Conservation (phyloP, 768 basidiomycete species). For the Pulveroboletus sp. region DNA sequence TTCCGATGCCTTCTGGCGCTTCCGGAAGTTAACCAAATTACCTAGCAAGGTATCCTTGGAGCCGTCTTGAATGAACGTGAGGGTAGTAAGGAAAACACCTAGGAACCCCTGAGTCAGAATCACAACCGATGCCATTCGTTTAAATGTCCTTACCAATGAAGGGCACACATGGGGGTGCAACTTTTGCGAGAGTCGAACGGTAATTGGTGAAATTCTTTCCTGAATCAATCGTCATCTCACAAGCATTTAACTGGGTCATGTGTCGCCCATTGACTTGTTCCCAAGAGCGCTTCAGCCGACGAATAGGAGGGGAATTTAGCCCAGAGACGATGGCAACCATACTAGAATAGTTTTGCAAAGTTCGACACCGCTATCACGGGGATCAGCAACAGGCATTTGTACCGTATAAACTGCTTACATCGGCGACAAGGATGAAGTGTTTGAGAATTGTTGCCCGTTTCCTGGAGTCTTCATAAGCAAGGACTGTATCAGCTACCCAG, state of each 20-base stretch:
- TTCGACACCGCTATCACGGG: constrained; percentile 71
- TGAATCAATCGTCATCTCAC: constrained; percentile 88
- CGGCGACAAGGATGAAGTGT: constrained; percentile 87
- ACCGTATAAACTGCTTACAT: constrained; percentile 51
- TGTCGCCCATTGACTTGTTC: constrained; percentile 77
- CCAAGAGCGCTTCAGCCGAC: constrained; percentile 90
- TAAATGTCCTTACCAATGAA: constrained; percentile 70
- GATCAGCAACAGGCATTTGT: neutral
- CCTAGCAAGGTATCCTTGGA: constrained; percentile 80
- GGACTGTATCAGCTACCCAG: constrained; percentile 87
- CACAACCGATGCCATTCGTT: neutral
- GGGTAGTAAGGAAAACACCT: constrained; percentile 94
- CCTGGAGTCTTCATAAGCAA: constrained; percentile 75
- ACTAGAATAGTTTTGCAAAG: constrained; percentile 91
- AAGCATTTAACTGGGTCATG: constrained; percentile 66
- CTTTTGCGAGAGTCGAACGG: constrained; percentile 72
- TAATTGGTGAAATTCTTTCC: constrained; percentile 95
- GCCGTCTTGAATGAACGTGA: constrained; percentile 98
- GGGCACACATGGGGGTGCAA: constrained; percentile 91
- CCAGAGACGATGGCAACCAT: constrained; percentile 96
- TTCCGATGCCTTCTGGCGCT: constrained; percentile 93
- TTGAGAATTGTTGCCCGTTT: constrained; percentile 80
- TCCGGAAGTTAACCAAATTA: constrained; percentile 89
- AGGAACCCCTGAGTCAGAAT: constrained; percentile 2
- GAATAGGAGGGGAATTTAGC: constrained; percentile 88